phyloP scores from a whole-genome alignment of 495 filamentous ascomycete species.

The Geopyxis carbonaria region DNA sequence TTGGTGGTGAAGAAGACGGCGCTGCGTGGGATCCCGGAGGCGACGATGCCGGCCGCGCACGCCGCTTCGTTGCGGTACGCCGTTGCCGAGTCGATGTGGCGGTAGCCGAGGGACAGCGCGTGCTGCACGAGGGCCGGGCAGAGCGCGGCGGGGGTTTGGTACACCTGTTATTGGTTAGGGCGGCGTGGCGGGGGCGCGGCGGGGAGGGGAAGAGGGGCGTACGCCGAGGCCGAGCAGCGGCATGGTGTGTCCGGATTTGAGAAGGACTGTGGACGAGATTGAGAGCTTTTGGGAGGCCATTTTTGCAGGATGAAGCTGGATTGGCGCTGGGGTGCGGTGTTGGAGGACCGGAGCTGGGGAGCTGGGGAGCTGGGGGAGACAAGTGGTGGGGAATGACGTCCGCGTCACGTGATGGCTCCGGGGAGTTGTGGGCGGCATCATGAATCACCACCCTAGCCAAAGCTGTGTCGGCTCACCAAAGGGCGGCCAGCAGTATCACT shows the following conservation, averaged over 20 bases:
- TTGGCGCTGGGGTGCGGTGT: no score
- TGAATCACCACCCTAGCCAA: no score
- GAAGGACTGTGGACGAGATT: constrained; percentile 10
- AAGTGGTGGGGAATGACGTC: no score
- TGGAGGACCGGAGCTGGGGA: no score
- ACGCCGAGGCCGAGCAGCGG: constrained; percentile 19
- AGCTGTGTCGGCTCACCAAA: no score
- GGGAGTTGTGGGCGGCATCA: no score
- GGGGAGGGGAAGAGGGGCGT: constrained; percentile 11
- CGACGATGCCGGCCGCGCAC: constrained; percentile 32
- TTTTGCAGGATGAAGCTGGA: no score
- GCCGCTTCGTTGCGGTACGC: constrained; percentile 39
- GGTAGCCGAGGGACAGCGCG: constrained; percentile 14
- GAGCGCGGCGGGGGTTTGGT: constrained; percentile 8
- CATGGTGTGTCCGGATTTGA: constrained; percentile 18
- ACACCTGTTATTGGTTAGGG: not conserved
- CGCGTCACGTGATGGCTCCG: no score
- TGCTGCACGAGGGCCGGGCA: constrained; percentile 10
- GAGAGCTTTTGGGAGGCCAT: not conserved
- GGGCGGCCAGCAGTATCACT: no score
- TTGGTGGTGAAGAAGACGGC: constrained; percentile 43
- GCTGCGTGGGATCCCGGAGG: constrained; percentile 31
- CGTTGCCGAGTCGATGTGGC: constrained; percentile 35
- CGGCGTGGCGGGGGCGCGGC: not conserved
- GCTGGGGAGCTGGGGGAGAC: no score